A percentile compares a stretch with the other conserved stretches of the same genome.
phyloP scores from a whole-genome alignment of 257 asterid species.

The Jacaranda copaia region DNA sequence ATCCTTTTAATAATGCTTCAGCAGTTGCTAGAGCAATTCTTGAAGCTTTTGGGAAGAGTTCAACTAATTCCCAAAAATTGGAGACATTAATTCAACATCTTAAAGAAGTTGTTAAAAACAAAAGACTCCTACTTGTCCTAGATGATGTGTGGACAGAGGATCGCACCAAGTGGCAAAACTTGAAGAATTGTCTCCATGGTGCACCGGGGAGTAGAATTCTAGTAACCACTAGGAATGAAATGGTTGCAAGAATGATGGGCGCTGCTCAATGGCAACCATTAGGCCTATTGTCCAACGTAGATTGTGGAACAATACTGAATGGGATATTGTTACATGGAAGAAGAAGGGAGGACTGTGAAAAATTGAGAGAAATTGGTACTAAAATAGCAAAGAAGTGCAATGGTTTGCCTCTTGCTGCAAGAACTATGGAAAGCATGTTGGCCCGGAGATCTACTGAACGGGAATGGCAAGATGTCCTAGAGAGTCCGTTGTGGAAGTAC shows the following conservation, averaged over 20 bases:
- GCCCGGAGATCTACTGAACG: neutral
- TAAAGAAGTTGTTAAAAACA: neutral
- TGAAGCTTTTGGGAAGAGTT: neutral
- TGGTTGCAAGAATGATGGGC: slow-evolving; percentile 1
- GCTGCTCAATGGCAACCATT: neutral
- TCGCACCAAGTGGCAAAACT: neutral
- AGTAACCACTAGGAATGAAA: neutral
- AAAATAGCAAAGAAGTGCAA: neutral
- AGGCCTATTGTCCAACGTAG: neutral
- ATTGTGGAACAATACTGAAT: neutral
- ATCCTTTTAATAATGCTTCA: slow-evolving; percentile 1
- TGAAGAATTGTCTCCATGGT: neutral
- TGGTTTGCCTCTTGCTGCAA: neutral
- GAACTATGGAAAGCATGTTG: neutral
- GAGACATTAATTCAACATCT: neutral
- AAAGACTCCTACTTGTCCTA: neutral
- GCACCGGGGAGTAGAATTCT: neutral
- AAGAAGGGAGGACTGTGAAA: neutral
- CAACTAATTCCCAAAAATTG: neutral
- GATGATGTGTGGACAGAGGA: neutral
- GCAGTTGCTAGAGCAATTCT: neutral
- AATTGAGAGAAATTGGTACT: neutral
- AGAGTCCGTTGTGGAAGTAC: neutral
- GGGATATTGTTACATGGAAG: neutral
- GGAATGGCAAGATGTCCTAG: neutral